Evolutionary conservation across 2,329 filamentous ascomycete genomes (phyloP).

Genomic region (Penicillium sp.): DNA sequence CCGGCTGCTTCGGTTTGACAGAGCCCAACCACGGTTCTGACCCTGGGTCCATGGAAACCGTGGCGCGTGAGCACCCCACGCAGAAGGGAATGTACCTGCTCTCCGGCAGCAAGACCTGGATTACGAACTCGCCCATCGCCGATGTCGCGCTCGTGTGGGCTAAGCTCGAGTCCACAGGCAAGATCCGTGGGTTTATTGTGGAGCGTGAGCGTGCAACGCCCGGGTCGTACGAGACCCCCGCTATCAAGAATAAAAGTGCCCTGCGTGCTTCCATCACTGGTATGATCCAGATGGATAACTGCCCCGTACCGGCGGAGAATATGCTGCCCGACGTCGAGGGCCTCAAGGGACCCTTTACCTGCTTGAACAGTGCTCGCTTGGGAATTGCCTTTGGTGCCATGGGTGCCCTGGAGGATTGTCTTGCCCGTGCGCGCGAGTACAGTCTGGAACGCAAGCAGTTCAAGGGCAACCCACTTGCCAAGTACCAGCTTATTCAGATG

Average conservation of each 20-base stretch:
- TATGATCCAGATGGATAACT: conserved; percentile 94
- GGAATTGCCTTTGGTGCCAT: conserved; percentile 94
- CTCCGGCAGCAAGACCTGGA: conserved; percentile 88
- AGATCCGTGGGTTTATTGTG: conserved; percentile 89
- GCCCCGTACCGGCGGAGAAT: conserved; percentile 82
- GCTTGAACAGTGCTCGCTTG: conserved; percentile 87
- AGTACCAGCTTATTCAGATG: conserved; percentile 96
- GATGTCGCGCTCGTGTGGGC: conserved; percentile 89
- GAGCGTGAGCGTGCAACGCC: conserved; percentile 81
- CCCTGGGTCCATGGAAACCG: conserved; percentile 85
- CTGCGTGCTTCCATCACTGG: conserved; percentile 90
- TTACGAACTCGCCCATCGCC: conserved; percentile 88
- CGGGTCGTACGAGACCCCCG: conserved; percentile 85
- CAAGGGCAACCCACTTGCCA: conserved; percentile 89
- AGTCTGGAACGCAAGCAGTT: conserved; percentile 94
- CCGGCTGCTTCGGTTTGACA: conserved; percentile 85
- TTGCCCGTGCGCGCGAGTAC: conserved; percentile 76
- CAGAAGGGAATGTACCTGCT: conserved; percentile 79
- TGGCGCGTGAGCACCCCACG: conserved; percentile 76
- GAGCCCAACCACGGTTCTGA: conserved; percentile 93
- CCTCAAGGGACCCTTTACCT: conserved; percentile 83
- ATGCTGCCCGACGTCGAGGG: conserved; percentile 93
- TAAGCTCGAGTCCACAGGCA: conserved; percentile 83
- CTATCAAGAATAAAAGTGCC: conserved; percentile 93
- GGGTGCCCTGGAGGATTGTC: conserved; percentile 89